Base-by-base conservation (phyloP, 768 basidiomycete genomes). In the Mrakia hoshinonis region DNA sequence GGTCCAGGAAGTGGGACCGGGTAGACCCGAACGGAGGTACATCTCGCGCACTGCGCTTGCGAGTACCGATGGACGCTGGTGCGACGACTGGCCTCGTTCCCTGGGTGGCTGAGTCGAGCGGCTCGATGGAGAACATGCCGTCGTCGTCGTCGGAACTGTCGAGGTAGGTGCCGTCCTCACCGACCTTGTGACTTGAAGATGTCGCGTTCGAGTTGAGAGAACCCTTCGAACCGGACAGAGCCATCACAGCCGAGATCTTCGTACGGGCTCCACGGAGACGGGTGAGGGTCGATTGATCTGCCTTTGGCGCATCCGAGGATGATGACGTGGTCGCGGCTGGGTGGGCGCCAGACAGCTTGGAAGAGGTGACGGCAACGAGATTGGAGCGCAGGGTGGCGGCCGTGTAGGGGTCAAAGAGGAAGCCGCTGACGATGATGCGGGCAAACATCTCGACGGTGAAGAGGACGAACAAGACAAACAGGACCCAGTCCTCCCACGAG, bases 371-470 rank as follows among this genome's bases (percentile, higher is more conserved):
- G 29, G 34, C 76, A 88, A 89, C 0, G 88, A 87, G 11, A 88
- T 82, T 3, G 80, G 76, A 18, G 85, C 79, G 38, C 12, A 46
- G 6, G 69, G 73, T 29, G 58, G 75, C 29, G 52, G 63, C 6
- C 52, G 39, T 34, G 73, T 54, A 46, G 22, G 91, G 91, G 78
- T 94, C 92, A 61, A 96, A 83, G 22, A 97, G 78, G 73, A 98
- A 85, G 29, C 95, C 95, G 31, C 89, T 90, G 38, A 92, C 89
- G 76, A 91, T 86, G 77, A 94, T 93, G 31, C 94, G 88, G 52
- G 91, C 91, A 74, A 89, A 83, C 55, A 88, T 87, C 81, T 98
- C 95, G 63, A 94, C 73, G 89, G 92, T 92, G 83, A 92, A 97
- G 75, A 90, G 76, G 71, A 87, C 80, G 80, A 97, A 97, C 67